Percentiles rank a stretch among this genome's conserved stretches.
phyloP scores from a whole-genome alignment of 2,329 filamentous ascomycete species.

The Fusarium lyarnte region DNA sequence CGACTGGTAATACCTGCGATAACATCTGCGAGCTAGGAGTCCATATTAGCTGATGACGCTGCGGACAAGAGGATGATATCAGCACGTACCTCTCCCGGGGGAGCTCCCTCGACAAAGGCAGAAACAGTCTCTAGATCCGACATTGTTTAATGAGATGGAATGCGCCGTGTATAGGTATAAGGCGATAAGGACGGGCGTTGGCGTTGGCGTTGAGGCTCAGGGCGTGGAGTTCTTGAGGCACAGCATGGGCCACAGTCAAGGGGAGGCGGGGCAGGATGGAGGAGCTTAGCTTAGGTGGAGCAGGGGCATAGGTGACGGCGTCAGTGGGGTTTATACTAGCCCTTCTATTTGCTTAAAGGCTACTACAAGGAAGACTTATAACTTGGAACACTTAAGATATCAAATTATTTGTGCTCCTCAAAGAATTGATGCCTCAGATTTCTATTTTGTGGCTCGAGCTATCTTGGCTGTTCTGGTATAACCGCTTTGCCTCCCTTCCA shows the following conservation, averaged over 20 bases:
- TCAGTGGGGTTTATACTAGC: conserved; percentile 19
- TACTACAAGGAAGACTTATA: background rate
- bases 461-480: background rate
- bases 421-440: background rate
- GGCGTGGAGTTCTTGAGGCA: conserved; percentile 30
- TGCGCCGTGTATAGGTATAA: conserved; percentile 7
- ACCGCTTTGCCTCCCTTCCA: background rate
- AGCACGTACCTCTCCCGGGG: conserved; percentile 87
- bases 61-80: conserved; percentile 16
- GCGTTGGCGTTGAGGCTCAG: conserved; percentile 36
- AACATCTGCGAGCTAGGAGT: conserved; percentile 80
- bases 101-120: conserved; percentile 92
- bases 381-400: background rate
- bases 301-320: conserved; percentile 6
- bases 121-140: conserved; percentile 64
- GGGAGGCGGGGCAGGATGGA: conserved; percentile 39
- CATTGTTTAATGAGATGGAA: conserved; percentile 41
- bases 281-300: conserved; percentile 38
- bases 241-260: conserved; percentile 27
- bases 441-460: background rate
- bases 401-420: background rate
- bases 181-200: conserved; percentile 14
- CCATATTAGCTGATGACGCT: conserved; percentile 45
- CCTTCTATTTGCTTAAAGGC: background rate
- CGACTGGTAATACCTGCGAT: conserved; percentile 72